Evolutionary conservation across 2,329 filamentous ascomycete genomes (phyloP).

Genomic region (Alternaria sp.): DNA sequence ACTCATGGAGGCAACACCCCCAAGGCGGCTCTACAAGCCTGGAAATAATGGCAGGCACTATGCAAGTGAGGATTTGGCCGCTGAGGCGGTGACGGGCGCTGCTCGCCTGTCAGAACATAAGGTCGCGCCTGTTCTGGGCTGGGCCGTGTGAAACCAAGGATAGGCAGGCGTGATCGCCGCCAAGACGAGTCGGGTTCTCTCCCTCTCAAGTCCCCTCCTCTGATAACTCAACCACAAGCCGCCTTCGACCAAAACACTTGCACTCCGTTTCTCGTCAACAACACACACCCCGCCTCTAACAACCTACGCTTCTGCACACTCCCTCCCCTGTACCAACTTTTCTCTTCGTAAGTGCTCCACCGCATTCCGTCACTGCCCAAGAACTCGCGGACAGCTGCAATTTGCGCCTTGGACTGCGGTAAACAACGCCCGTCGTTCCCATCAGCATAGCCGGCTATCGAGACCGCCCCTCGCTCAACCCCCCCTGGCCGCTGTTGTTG

Average conservation of each 20-base stretch:
- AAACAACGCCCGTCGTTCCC: constrained; percentile 29
- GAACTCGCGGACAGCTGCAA: constrained; percentile 34
- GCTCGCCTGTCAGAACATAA: constrained; percentile 22
- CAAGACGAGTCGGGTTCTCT: constrained; percentile 33
- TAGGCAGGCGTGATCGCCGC: constrained; percentile 40
- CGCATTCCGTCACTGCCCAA: constrained; percentile 39
- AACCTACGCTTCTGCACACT: constrained; percentile 23
- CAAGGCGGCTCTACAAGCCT: background rate
- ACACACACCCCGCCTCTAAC: constrained; percentile 21
- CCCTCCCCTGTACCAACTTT: constrained; percentile 18
- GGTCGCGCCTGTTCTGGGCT: constrained; percentile 36
- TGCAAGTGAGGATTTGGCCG: constrained; percentile 12
- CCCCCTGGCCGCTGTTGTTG: constrained; percentile 16
- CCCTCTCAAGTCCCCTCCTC: constrained; percentile 34
- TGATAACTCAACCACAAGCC: constrained; percentile 39
- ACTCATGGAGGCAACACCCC: background rate
- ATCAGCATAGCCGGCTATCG: constrained; percentile 28
- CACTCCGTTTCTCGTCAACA: constrained; percentile 31
- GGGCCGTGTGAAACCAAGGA: constrained; percentile 39
- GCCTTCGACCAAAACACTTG: constrained; percentile 29
- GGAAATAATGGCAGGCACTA: background rate
- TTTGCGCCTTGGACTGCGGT: constrained; percentile 39
- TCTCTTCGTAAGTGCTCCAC: constrained; percentile 44
- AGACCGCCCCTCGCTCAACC: constrained; percentile 16
- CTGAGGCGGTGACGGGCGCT: constrained; percentile 20